These are phyloP conservation scores for Pichiaceae sp. DNA, from an alignment of 1,139 yeast genomes.

Conservation along the genomic window DNA sequence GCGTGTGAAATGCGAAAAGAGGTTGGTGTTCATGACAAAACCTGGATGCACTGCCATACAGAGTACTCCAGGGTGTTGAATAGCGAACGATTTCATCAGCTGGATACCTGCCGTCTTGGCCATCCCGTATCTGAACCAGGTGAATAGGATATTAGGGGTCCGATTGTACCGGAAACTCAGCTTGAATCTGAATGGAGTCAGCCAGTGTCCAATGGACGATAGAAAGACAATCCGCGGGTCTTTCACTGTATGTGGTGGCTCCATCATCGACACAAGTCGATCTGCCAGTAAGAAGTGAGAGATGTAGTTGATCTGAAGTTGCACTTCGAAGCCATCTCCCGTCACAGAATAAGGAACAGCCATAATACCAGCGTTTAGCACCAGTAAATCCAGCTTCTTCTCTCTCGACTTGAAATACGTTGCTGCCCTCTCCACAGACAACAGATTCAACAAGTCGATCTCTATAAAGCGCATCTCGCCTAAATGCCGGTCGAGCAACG, in stretches of 20 bases:
- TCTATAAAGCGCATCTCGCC: conserved; percentile 57
- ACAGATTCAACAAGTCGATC: conserved; percentile 53
- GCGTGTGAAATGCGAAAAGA: conserved; percentile 68
- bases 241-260: conserved; percentile 22
- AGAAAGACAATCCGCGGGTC: conserved; percentile 57
- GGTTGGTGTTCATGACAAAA: conserved; percentile 68
- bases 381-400: conserved; percentile 46
- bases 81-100: conserved; percentile 55
- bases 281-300: conserved; percentile 69
- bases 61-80: conserved; percentile 57
- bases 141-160: conserved; percentile 58
- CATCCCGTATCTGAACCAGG: conserved; percentile 73
- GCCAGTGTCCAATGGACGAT: conserved; percentile 62
- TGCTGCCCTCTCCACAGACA: conserved; percentile 52
- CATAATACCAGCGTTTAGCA: conserved; percentile 81
- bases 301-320: conserved; percentile 70
- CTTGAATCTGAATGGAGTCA: conserved; percentile 43
- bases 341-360: conserved; percentile 63
- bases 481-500: conserved; percentile 23
- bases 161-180: conserved; percentile 47
- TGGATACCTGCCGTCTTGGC: conserved; percentile 81
- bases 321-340: conserved; percentile 63
- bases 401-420: conserved; percentile 41
- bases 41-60: conserved; percentile 80
- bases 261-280: conserved; percentile 46